Base-by-base conservation (phyloP, 2,329 filamentous ascomycete genomes). In the Fonsecaea pedrosoi region DNA sequence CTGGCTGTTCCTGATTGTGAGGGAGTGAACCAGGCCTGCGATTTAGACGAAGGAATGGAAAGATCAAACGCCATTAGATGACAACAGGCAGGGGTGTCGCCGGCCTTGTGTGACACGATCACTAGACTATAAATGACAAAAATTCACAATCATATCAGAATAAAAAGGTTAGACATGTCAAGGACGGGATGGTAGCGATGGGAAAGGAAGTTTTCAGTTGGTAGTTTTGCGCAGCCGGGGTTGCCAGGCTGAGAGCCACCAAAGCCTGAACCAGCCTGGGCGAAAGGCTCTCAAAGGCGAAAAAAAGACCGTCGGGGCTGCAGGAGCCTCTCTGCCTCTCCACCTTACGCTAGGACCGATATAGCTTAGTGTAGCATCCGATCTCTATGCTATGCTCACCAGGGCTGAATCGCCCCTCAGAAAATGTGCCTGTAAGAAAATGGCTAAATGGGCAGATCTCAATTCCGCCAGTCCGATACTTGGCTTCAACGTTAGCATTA, bases 21-120 rank as follows among this genome's bases (percentile, higher is more conserved):
- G 12, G 32, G 37, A 40, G 12, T 42, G 30, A 10, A 30, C 34
- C 55, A 58, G 35, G 57, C 12, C 32, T 40, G 54, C 42, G 30
- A 56, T 57, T 30, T 61, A 38, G 64, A 55, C 30, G 55, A 55
- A 37, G 59, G 54, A 54, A 38, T 37, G 40, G n/a, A 48, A 54
- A 62, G 60, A 66, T 57, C 57, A 58, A 61, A 61, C 54, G 63
- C 67, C 63, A 66, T 61, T 54, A 61, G 59, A 61, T 30, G 45
- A 21, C 48, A 34, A 32, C 3, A 8, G 35, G 59, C 37, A 61
- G 34, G 45, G 35, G 59, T 34, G 48, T 40, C 21, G n/a, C 53
- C 7, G 10, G 59, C 34, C 32, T 15, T 18, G 32, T 35, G 10
- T 54, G 40, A 38, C 45, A 30, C 38, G 54, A 53, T 32, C 25